Evolutionary conservation across 2,329 filamentous ascomycete genomes (phyloP), one percentile per base, ranked within the genome.

Genomic region (Aspergillus jensenii): DNA sequence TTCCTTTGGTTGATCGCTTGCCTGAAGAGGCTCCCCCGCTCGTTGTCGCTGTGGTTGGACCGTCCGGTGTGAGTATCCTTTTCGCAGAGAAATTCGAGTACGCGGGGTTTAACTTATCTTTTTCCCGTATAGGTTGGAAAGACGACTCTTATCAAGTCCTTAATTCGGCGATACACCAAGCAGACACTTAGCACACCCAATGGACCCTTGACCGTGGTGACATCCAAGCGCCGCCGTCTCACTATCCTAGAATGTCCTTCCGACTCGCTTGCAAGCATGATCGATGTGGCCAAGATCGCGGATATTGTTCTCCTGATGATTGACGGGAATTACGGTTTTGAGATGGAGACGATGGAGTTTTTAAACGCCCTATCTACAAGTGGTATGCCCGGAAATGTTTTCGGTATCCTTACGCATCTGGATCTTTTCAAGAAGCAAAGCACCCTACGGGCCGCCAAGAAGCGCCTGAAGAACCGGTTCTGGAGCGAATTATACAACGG

Each of bases 331-430:
- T 99, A 90, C 70, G 96, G 95, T 14, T 99, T 99, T 71, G 95
- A 99, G 78, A 99, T 99, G 95, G 95, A 99, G 82, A 99, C 95
- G 0, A 99, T 99, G 95, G 95, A 99, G 77, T 99, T 99, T 61
- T 80, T 99, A 70, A 98, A 97, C 67, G 88, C 97, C 17, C 81
- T 99, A 51, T 89, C 90, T n/a, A 87, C 91, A 2, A 96, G 90
- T 31, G 95, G 95, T 74, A 98, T 99, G 93, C 95, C 96, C 0
- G 93, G 95, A 64, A 99, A 99, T 68, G 93, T 99, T 39, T 98
- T 99, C 72, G 95, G 95, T 52, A 93, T 99, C 57, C 83, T 99
- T 45, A 98, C 95, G 15, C 96, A 99, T 80, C 82, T 99, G 60
- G 95, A 99, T 72, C 81, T 99, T 14, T 99, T 99, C 81, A 86